Evolutionary conservation across 1,284 basidiomycete species (phyloP), one percentile per base, ranked within the genome.

Genomic region (Rhodotorula sp.): DNA sequence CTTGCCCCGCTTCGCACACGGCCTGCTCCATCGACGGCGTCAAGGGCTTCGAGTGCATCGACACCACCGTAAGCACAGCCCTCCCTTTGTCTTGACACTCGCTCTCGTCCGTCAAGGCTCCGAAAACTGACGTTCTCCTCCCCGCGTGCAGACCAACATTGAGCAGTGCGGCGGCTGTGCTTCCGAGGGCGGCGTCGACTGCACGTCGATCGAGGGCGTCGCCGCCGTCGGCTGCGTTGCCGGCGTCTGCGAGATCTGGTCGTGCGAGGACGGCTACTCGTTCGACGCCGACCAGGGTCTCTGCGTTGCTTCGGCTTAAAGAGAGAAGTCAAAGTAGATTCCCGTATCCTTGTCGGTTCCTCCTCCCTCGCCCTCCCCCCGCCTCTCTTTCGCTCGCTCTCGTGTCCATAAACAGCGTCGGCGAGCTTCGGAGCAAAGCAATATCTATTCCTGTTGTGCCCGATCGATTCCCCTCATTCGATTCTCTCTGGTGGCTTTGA

Each of bases 151-250:
- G 62, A 29, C 60, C 49, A 68, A 67, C 60, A 48, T 70, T 24
- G 71, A 68, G 60, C 66, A 70, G 37, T 73, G 68, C 62, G 71
- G 71, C 33, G 75, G 46, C 33, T 67, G 70, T 62, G 64, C 70
- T 20, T 53, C 64, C 22, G 14, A 24, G 1, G 61, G 64, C n/a
- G 74, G 75, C 12, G 66, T 68, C n/a, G 76, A 77, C 67, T 76
- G 76, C 75, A 76, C 76, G 10, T 44, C 63, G 4, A 45, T 77
- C 61, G 29, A 48, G 12, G 67, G 68, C 42, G 76, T 72, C 15
- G 55, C n/a, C 6, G 66, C 71, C 18, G 68, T 62, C 30, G 64
- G 48, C 65, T 62, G 69, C 51, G 45, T 59, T 22, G 56, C 49
- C 33, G 64, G 64, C n/a, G 33, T 44, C 2, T 70, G 68, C 64